A percentile compares a stretch with the other conserved stretches of the same genome.
Evolutionary conservation across 1,284 basidiomycete genomes (phyloP).

Genomic region (Xerocomus tenax): DNA sequence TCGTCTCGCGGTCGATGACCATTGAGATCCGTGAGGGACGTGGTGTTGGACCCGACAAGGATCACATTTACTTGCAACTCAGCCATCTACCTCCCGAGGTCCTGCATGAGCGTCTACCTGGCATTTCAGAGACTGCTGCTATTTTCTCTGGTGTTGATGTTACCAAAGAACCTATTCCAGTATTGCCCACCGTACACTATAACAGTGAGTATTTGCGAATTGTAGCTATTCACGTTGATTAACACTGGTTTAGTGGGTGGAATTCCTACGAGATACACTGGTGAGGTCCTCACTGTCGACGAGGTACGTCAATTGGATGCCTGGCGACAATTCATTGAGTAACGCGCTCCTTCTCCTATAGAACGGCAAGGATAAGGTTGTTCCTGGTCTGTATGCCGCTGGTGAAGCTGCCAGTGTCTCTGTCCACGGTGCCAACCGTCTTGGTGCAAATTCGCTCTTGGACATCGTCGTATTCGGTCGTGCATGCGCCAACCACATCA

Average conservation of each 20-base stretch:
- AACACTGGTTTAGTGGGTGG: slow-evolving; percentile 74
- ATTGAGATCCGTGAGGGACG: slow-evolving; percentile 98
- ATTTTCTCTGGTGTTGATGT: slow-evolving; percentile 99
- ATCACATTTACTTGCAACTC: slow-evolving; percentile 95
- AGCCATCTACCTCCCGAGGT: slow-evolving; percentile 95
- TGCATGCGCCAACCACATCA: slow-evolving; percentile 97
- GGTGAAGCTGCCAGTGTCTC: slow-evolving; percentile 99
- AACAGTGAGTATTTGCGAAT: slow-evolving; percentile 57
- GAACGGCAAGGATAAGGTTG: slow-evolving; percentile 87
- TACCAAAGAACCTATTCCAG: slow-evolving; percentile 98
- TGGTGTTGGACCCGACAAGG: slow-evolving; percentile 97
- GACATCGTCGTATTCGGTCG: slow-evolving; percentile 99
- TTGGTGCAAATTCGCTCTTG: slow-evolving; percentile 97
- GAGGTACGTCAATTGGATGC: slow-evolving; percentile 32
- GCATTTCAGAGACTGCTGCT: slow-evolving; percentile 98
- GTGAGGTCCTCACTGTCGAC: slow-evolving; percentile 87
- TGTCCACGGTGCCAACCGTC: slow-evolving; percentile 98
- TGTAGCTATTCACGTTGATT: slow-evolving; percentile 7
- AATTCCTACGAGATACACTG: slow-evolving; percentile 98
- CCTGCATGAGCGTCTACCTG: slow-evolving; percentile 93
- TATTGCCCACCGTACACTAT: slow-evolving; percentile 93
- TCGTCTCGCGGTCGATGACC: slow-evolving; percentile 99
- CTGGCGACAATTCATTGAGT: background rate
- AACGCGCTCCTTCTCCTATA: slow-evolving; percentile 15
- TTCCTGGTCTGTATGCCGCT: slow-evolving; percentile 96